These are phyloP conservation scores for Neohortaea acidophila DNA, from an alignment of 495 filamentous ascomycete species.

Conservation along the genomic window DNA sequence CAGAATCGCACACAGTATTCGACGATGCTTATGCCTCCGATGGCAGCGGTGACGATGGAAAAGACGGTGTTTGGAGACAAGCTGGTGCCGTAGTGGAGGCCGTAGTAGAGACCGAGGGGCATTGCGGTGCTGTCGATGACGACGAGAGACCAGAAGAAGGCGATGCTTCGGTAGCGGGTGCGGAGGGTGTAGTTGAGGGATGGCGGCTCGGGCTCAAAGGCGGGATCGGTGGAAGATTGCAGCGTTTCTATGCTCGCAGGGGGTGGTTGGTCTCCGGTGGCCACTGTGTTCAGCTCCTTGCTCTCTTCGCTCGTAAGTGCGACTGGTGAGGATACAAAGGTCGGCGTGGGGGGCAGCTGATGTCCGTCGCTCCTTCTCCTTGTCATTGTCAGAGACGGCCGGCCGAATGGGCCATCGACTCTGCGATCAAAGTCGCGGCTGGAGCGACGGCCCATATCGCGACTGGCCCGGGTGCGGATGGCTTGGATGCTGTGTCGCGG, in stretches of 20 bases:
- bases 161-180: conserved; percentile 39
- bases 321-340: not conserved
- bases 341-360: too few species aligned
- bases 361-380: conserved; percentile 8
- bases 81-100: conserved; percentile 39
- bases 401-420: conserved; percentile 14
- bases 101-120: conserved; percentile 43
- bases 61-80: conserved; percentile 44
- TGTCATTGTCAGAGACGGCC: conserved; percentile 14
- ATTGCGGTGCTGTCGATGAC: conserved; percentile 38
- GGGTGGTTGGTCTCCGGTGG: too few species aligned
- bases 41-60: conserved; percentile 39
- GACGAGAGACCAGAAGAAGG: conserved; percentile 44
- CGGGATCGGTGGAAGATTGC: conserved; percentile 17
- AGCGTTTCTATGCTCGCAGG: conserved; percentile 7
- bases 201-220: conserved; percentile 31
- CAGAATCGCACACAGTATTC: conserved; percentile 36
- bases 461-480: too few species aligned
- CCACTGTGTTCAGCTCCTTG: not conserved
- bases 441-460: too few species aligned
- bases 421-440: conserved; percentile 14
- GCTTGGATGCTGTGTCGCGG: too few species aligned
- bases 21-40: conserved; percentile 45
- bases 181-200: conserved; percentile 42
- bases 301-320: not conserved